Base-by-base conservation (phyloP, 139 green algal species). In the Chlamydomonas applanata region DNA sequence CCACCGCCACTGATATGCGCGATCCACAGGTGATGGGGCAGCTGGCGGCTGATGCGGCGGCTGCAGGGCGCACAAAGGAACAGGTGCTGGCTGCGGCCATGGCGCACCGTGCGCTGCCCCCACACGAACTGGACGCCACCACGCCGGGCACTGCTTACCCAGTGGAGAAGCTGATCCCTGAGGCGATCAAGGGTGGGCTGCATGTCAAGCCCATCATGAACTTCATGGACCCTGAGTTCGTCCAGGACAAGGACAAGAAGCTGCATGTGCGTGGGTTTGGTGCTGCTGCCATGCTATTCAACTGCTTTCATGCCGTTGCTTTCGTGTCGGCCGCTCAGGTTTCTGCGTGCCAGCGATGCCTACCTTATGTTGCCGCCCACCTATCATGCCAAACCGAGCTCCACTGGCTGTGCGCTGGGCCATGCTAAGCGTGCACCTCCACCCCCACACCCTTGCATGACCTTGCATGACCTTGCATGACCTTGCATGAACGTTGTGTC, bases 81-180 rank as follows among this genome's bases (percentile, higher is more conserved):
- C 16, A 72, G 62, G 61, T 72, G 60, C 53, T 25, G 4, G 60
- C 19, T 4, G 29, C 29, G 14, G 14, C 30, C 60, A 68, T 44
- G 60, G 4, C 14, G 36, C 16, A 14, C 29, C 17, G 67, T 5
- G 53, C 59, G 16, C 49, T 76, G 13, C 71, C 71, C 2, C 71
- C 71, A 7, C 71, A 76, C 35, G 30, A 76, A 32, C 54, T 76
- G 33, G 54, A 76, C 19, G 71, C 35, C n/a, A 40, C 34, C 35
- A 76, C 40, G n/a, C 54, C 71, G 35, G 17, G 7, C 32, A 30
- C 20, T 2, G 56, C 36, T 4, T 29, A 44, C 3, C 27, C 30
- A 27, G 33, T 22, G 34, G 24, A 67, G 3, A 54, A 56, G 40
- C 19, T 73, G 24, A 44, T 56, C 17, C 63, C 34, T 52, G 63